phyloP scores from a whole-genome alignment of 2,329 filamentous ascomycete species.

The Lachnellula suecica region DNA sequence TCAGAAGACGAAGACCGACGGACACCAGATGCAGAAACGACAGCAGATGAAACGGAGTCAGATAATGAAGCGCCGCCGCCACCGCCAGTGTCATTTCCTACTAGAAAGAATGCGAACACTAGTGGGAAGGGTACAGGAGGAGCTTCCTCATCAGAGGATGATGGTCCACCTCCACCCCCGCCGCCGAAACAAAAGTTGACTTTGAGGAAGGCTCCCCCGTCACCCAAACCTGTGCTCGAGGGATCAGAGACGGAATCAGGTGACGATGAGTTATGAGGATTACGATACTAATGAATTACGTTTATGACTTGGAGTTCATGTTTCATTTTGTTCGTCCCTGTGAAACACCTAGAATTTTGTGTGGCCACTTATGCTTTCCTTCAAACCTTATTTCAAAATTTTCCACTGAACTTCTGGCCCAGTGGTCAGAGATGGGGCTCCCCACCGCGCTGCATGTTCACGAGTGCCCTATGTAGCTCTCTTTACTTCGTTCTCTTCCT shows the following conservation, averaged over 20 bases:
- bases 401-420: no score
- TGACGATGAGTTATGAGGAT: conserved; percentile 28
- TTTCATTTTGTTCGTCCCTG: no score
- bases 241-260: conserved; percentile 32
- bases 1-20: conserved; percentile 20
- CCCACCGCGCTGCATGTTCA: no score
- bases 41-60: conserved; percentile 20
- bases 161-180: no score
- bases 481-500: no score
- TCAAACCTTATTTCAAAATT: no score
- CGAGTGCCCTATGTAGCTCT: no score
- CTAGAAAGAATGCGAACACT: conserved; percentile 6
- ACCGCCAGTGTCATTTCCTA: conserved; percentile 8
- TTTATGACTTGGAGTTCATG: no score
- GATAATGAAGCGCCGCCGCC: conserved; percentile 10
- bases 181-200: conserved; percentile 20
- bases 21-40: conserved; percentile 24
- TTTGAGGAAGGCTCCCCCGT: conserved; percentile 13
- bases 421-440: no score
- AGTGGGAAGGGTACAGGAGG: neutral
- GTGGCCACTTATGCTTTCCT: no score
- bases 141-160: neutral
- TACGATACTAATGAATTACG: conserved; percentile 7
- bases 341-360: no score
- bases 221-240: conserved; percentile 7